Conservation (phyloP, 768 basidiomycete species). For the Psilocybe tampanensis region DNA sequence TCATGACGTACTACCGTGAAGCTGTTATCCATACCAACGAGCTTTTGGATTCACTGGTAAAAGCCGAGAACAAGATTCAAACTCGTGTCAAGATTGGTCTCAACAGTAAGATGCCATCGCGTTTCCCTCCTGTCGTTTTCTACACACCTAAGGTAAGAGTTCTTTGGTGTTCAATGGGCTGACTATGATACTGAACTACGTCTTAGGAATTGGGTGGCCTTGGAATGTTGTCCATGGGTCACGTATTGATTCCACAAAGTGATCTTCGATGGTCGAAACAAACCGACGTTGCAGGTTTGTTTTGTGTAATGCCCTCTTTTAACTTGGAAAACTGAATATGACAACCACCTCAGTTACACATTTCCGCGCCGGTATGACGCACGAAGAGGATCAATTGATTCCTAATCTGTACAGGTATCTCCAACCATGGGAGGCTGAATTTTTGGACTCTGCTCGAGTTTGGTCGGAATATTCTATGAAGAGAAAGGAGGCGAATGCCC, state of each 20-base stretch:
- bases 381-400: constrained; percentile 93
- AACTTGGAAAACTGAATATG: constrained; percentile 2
- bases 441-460: constrained; percentile 96
- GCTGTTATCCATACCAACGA: constrained; percentile 98
- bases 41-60: constrained; percentile 92
- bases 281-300: constrained; percentile 86
- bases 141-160: constrained; percentile 86
- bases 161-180: not conserved
- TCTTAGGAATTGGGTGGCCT: constrained; percentile 89
- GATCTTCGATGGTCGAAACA: constrained; percentile 98
- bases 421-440: constrained; percentile 97
- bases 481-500: constrained; percentile 98
- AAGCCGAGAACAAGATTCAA: constrained; percentile 99
- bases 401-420: constrained; percentile 97
- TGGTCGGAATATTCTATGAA: constrained; percentile 99
- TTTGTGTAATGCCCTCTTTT: not conserved
- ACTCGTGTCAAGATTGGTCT: constrained; percentile 99
- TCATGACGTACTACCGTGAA: constrained; percentile 98
- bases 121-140: constrained; percentile 96
- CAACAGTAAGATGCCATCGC: constrained; percentile 99
- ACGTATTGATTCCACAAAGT: constrained; percentile 97
- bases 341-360: constrained; percentile 69
- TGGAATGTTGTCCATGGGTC: constrained; percentile 99
- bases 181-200: not conserved
- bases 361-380: constrained; percentile 99